Evolutionary conservation across 352 stramenopile genomes (phyloP).

Genomic region (Phytophthora pistaciae): DNA sequence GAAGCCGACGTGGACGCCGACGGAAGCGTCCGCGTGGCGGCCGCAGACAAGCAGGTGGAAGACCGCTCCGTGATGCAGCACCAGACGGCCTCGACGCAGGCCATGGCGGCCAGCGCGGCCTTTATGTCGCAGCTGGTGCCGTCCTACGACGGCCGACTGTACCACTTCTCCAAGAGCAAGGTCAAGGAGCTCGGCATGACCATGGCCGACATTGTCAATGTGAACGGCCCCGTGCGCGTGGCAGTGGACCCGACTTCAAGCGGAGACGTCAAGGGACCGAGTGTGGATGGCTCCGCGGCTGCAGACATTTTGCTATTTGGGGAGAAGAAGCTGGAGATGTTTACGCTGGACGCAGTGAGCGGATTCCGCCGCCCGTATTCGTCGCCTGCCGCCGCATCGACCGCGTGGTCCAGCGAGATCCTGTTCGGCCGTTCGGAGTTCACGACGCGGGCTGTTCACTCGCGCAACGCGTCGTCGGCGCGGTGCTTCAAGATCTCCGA

Average conservation of each 20-base stretch:
- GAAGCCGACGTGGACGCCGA: slow-evolving; percentile 35
- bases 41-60: slow-evolving; percentile 16
- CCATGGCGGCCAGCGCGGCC: slow-evolving; percentile 39
- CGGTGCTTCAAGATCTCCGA: slow-evolving; percentile 86
- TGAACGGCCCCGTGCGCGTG: slow-evolving; percentile 76
- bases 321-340: slow-evolving; percentile 81
- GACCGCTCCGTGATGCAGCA: slow-evolving; percentile 43
- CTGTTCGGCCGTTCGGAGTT: slow-evolving; percentile 84
- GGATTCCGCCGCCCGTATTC: slow-evolving; percentile 66
- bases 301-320: slow-evolving; percentile 80
- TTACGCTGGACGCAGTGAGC: slow-evolving; percentile 70
- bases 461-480: slow-evolving; percentile 63
- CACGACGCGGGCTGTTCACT: slow-evolving; percentile 70
- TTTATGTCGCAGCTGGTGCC: slow-evolving; percentile 73
- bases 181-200: slow-evolving; percentile 81
- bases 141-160: slow-evolving; percentile 82
- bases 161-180: slow-evolving; percentile 68
- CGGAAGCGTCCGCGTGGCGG: slow-evolving; percentile 33
- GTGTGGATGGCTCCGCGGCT: slow-evolving; percentile 28
- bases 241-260: slow-evolving; percentile 23
- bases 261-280: background rate
- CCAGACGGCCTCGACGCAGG: slow-evolving; percentile 23
- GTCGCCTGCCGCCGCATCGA: slow-evolving; percentile 17
- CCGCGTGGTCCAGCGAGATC: slow-evolving; percentile 42
- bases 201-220: slow-evolving; percentile 80